Percentiles rank a stretch among this genome's conserved stretches.
Conservation (phyloP, 306 rosid genomes). For the Prunus salicina region DNA sequence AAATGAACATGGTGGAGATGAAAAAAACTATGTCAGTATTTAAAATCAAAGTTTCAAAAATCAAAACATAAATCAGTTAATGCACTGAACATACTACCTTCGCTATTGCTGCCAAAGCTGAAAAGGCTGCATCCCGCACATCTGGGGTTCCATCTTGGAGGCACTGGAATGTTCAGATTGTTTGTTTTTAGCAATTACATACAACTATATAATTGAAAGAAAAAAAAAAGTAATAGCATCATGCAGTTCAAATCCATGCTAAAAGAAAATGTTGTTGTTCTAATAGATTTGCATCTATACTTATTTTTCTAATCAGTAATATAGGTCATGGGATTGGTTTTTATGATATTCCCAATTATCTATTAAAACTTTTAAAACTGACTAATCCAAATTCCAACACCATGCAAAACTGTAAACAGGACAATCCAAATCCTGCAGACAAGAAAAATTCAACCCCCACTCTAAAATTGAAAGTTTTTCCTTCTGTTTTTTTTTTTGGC, state of each 20-base stretch:
- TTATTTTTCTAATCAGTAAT: background rate
- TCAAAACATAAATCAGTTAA: background rate
- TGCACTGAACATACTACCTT: constrained; percentile 50
- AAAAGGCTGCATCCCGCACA: constrained; percentile 98
- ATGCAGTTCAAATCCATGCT: background rate
- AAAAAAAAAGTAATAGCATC: background rate
- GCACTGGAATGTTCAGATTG: constrained; percentile 51
- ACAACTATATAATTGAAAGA: background rate
- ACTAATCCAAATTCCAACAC: background rate
- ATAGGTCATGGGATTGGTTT: too few relatives aligned
- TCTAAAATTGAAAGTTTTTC: background rate
- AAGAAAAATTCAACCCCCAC: background rate
- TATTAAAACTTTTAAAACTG: background rate
- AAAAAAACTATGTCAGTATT: constrained; percentile 20
- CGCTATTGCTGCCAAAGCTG: constrained; percentile 86
- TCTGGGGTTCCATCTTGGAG: constrained; percentile 96
- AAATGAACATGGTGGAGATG: constrained; percentile 20
- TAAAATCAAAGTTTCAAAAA: constrained; percentile 4
- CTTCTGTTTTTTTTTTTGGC: background rate
- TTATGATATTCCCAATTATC: background rate
- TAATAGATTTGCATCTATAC: background rate
- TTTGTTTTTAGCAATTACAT: background rate
- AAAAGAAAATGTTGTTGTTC: background rate
- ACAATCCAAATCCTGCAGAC: background rate
- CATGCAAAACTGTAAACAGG: background rate